Evolutionary conservation across 441 rosid species (phyloP).

Genomic region (Oxalis stricta): DNA sequence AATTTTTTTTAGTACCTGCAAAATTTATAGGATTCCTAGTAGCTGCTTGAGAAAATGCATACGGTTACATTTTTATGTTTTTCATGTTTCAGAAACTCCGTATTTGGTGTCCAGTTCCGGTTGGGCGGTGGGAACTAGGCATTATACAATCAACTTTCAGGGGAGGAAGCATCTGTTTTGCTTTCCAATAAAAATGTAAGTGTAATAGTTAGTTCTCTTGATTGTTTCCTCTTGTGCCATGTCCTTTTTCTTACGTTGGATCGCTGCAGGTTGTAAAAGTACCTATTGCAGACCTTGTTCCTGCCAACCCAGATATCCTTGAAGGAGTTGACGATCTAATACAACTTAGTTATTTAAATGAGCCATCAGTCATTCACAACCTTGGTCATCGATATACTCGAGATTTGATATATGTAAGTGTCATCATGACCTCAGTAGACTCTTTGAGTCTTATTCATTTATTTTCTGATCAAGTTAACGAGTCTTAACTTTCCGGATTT

Average conservation of each 20-base stretch:
- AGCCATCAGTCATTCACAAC: constrained; percentile 87
- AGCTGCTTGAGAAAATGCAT: not conserved
- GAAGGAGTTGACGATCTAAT: constrained; percentile 87
- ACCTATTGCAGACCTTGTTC: constrained; percentile 58
- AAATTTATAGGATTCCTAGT: not conserved
- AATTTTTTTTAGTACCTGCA: not conserved
- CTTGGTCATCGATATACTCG: constrained; percentile 54
- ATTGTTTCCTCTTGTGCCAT: constrained; percentile 10
- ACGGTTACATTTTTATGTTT: constrained; percentile 3
- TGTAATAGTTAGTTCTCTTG: constrained; percentile 3
- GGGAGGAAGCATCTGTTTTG: constrained; percentile 50
- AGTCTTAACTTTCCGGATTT: constrained; percentile 8
- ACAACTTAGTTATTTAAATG: constrained; percentile 93
- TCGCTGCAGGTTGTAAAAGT: constrained; percentile 57
- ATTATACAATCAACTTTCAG: constrained; percentile 63
- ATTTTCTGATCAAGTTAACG: constrained; percentile 4
- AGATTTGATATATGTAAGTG: constrained; percentile 80
- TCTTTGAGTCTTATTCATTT: constrained; percentile 1
- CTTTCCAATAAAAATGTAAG: constrained; percentile 64
- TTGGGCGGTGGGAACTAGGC: constrained; percentile 71
- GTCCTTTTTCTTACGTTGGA: constrained; percentile 13
- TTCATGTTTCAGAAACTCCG: constrained; percentile 49
- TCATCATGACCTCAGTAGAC: constrained; percentile 3
- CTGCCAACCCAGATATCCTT: constrained; percentile 85
- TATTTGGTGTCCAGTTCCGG: constrained; percentile 66